A percentile compares a stretch with the other conserved stretches of the same genome.
Evolutionary conservation across 306 rosid species (phyloP).

Genomic region (Dalbergia oliveri): DNA sequence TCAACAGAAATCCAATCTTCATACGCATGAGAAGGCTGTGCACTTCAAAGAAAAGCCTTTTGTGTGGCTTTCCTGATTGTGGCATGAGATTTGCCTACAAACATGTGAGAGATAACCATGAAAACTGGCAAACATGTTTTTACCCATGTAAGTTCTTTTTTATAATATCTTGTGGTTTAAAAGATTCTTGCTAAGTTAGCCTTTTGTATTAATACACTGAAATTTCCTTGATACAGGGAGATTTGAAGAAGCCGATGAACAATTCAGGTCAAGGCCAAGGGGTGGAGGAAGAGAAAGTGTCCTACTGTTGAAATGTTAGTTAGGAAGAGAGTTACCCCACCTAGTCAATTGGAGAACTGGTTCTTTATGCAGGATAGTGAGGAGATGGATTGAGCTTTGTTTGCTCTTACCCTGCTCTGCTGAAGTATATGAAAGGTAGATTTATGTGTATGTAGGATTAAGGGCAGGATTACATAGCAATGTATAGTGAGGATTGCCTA

Average conservation of each 20-base stretch:
- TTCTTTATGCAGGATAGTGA: conserved; percentile 45
- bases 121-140: conserved; percentile 66
- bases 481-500: not conserved
- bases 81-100: conserved; percentile 89
- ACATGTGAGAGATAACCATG: conserved; percentile 90
- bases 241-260: conserved; percentile 77
- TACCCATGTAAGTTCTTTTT: conserved; percentile 60
- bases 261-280: conserved; percentile 75
- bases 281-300: conserved; percentile 77
- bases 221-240: conserved; percentile 63
- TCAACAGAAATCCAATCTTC: conserved; percentile 80
- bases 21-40: conserved; percentile 74
- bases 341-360: conserved; percentile 53
- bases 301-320: conserved; percentile 77
- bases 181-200: not conserved
- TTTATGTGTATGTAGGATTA: not conserved
- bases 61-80: conserved; percentile 76
- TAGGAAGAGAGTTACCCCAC: conserved; percentile 81
- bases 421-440: not conserved
- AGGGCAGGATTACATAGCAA: not conserved
- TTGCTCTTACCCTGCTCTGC: not conserved
- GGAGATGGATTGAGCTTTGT: conserved; percentile 16
- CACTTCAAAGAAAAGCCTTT: conserved; percentile 71
- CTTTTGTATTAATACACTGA: not conserved
- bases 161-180: not conserved